Percentiles rank a stretch among this genome's conserved stretches.
Evolutionary conservation across 306 rosid genomes (phyloP).

Genomic region (Cicer pinnatifidum): DNA sequence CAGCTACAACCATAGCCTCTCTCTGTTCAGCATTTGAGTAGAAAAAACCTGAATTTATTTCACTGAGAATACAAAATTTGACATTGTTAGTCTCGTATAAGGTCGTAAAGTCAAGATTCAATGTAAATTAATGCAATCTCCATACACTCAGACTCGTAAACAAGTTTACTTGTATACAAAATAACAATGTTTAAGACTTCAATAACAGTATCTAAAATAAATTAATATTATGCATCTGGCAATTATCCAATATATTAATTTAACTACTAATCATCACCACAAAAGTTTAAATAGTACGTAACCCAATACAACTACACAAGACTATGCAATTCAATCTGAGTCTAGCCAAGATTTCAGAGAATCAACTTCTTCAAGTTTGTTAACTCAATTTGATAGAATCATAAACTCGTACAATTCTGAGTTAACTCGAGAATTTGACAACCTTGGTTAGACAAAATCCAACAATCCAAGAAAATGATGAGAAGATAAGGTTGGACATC

Average conservation of each 20-base stretch:
- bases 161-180: background rate
- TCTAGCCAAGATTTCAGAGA: no score
- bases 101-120: background rate
- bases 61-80: slow-evolving; percentile 62
- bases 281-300: background rate
- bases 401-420: background rate
- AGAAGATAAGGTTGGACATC: slow-evolving; percentile 11
- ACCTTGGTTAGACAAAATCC: background rate
- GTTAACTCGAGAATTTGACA: background rate
- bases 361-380: no score
- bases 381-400: background rate
- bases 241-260: background rate
- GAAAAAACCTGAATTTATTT: slow-evolving; percentile 94
- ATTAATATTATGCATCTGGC: background rate
- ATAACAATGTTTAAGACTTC: background rate
- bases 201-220: background rate
- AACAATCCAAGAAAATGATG: slow-evolving; percentile 8
- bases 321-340: background rate
- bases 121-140: background rate
- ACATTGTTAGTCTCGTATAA: slow-evolving; percentile 27
- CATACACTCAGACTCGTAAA: no score
- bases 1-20: slow-evolving; percentile 93
- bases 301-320: background rate
- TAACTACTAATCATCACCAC: background rate
- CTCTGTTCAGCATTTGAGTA: slow-evolving; percentile 98